Evolutionary conservation across 768 basidiomycete genomes (phyloP), one percentile per base, ranked within the genome.

Genomic region (Pholiota molesta): DNA sequence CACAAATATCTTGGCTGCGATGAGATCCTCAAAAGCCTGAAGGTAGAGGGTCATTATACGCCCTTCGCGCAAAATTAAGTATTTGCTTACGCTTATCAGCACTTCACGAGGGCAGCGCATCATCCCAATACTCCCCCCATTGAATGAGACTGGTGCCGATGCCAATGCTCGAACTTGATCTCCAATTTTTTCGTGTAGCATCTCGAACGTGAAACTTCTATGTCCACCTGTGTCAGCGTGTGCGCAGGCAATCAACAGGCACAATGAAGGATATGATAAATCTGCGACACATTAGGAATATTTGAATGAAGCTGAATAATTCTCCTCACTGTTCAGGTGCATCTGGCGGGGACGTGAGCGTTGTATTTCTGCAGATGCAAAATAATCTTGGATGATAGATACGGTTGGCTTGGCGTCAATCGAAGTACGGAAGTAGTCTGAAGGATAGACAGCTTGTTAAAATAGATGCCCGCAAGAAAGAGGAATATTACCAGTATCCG

Each of bases 181-280:
- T 21, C 86, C 85, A 71, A 95, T 95, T 33, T 81, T 80, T 56
- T 93, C 91, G 63, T 90, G 83, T 8, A 97, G 83, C 88, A 96
- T 94, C 68, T 96, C 94, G 70, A 99, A 97, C 31, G 92, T 98
- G 74, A 97, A 88, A 14, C 77, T 77, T 19, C 90, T 81, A 62
- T 95, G 89, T 0, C 95, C 95, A 6, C 86, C 85, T 10, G 87
- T 88, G 26, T 86, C 77, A 4, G 87, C 81, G 69, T 97, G 96
- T 68, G 88, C 82, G 14, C 87, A 83, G n/a, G 95, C 91, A 62
- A 99, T 89, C 45, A 97, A 82, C 31, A 97, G 81, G 69, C 93
- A 95, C 19, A 94, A 74, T 2, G 85, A 78, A 8, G 95, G 91
- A 70, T 96, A 94, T 19, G 93, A 77, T 21, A 95, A 72, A 59